Conservation (phyloP, 2,329 filamentous ascomycete species). For the Exophiala bonariae region DNA sequence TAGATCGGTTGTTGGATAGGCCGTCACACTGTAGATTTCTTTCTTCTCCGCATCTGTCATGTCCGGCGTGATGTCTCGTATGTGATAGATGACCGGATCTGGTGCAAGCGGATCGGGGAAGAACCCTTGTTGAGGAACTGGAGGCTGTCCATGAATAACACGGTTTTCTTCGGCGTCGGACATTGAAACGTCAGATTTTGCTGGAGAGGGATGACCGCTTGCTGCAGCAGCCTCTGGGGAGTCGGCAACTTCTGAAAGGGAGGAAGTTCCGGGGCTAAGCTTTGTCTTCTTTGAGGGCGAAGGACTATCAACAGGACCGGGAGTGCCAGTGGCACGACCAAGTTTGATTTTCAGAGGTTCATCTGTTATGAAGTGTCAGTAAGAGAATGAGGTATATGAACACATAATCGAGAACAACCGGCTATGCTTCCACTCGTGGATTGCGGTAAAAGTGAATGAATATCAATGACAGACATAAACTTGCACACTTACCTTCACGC, state of each 20-base stretch:
- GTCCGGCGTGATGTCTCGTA: constrained; percentile 68
- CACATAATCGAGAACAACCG: too few species aligned
- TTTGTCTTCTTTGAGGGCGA: constrained; percentile 31
- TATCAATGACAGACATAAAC: too few species aligned
- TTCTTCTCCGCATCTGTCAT: constrained; percentile 86
- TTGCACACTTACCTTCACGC: constrained; percentile 57
- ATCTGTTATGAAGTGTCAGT: constrained; percentile 9
- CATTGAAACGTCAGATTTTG: constrained; percentile 64
- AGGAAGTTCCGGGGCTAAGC: constrained; percentile 29
- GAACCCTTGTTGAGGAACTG: constrained; percentile 77
- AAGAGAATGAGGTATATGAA: too few species aligned
- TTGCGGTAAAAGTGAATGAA: not conserved
- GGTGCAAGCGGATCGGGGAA: constrained; percentile 86
- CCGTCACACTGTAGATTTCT: constrained; percentile 81
- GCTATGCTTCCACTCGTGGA: too few species aligned
- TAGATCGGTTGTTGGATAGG: constrained; percentile 79
- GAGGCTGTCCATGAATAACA: constrained; percentile 60
- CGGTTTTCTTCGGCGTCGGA: constrained; percentile 47
- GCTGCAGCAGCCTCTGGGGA: constrained; percentile 42
- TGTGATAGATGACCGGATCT: constrained; percentile 93
- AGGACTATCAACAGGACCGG: constrained; percentile 25
- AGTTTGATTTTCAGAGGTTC: constrained; percentile 20
- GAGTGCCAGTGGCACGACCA: constrained; percentile 18
- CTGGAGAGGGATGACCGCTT: constrained; percentile 61
- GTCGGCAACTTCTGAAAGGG: constrained; percentile 29